Percentiles rank a stretch among this genome's conserved stretches.
phyloP scores from a whole-genome alignment of 1,139 yeast genomes.

The Blastobotrys raffinosifermentans region DNA sequence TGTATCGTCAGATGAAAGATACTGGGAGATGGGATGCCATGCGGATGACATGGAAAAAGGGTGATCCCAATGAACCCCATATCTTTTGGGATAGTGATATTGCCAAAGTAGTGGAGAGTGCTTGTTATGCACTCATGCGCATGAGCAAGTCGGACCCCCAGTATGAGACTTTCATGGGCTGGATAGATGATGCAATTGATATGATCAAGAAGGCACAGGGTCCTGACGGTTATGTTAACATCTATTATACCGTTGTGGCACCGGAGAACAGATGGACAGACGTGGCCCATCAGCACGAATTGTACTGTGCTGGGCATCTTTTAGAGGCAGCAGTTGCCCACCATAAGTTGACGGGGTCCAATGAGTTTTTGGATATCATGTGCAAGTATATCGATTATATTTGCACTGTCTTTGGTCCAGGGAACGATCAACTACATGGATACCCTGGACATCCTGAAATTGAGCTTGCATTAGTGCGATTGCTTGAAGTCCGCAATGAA shows the following conservation, averaged over 20 bases:
- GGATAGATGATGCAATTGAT: conserved; percentile 21
- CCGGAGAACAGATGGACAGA: conserved; percentile 23
- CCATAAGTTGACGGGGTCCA: conserved; percentile 21
- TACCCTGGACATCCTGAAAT: conserved; percentile 31
- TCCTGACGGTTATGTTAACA: conserved; percentile 28
- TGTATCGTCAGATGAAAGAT: conserved; percentile 21
- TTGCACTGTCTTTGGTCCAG: conserved; percentile 19
- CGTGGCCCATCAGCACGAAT: conserved; percentile 23
- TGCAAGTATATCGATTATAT: conserved; percentile 24
- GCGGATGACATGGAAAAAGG: conserved; percentile 21
- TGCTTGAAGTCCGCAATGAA: conserved; percentile 20
- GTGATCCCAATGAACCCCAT: conserved; percentile 15
- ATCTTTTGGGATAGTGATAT: conserved; percentile 30
- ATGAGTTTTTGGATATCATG: conserved; percentile 19
- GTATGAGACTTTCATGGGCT: conserved; percentile 14
- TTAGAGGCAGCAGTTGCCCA: conserved; percentile 28
- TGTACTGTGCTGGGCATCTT: conserved; percentile 28
- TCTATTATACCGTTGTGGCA: conserved; percentile 24
- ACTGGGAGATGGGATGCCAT: conserved; percentile 29
- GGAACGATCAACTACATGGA: conserved; percentile 19
- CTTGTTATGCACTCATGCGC: conserved; percentile 19
- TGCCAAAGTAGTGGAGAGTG: conserved; percentile 27
- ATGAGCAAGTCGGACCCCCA: conserved; percentile 14
- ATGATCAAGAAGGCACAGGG: conserved; percentile 26
- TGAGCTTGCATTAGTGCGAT: conserved; percentile 25